Conservation (phyloP, 768 basidiomycete species). For the Calocybe indica region DNA sequence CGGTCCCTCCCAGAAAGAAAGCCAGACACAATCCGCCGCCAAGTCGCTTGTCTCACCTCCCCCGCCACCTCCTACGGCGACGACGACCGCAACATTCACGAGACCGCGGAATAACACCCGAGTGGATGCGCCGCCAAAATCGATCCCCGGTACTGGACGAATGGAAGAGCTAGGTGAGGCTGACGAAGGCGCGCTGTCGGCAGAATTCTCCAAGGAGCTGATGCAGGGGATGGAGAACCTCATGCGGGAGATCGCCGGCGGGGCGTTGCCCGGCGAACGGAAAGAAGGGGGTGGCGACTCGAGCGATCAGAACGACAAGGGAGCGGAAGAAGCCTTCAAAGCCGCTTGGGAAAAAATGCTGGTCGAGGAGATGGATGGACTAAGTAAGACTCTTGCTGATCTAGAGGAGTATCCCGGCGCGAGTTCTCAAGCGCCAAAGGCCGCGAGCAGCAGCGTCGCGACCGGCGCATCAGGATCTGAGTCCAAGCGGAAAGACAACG, state of each 20-base stretch:
- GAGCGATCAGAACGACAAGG: constrained; percentile 19
- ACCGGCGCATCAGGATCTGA: neutral
- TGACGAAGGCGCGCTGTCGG: constrained; percentile 34
- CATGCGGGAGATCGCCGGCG: constrained; percentile 39
- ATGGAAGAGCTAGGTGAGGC: constrained; percentile 12
- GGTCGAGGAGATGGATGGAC: constrained; percentile 52
- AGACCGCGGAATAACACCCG: constrained; percentile 45
- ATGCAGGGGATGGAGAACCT: constrained; percentile 45
- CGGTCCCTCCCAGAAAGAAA: constrained; percentile 12
- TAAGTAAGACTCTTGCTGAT: constrained; percentile 14
- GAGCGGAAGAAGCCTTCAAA: constrained; percentile 36
- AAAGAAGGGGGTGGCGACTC: constrained; percentile 17
- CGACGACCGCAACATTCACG: constrained; percentile 17
- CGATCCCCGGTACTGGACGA: constrained; percentile 27
- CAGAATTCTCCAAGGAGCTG: constrained; percentile 40
- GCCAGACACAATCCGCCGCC: constrained; percentile 6
- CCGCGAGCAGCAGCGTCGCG: neutral
- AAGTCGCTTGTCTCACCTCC: constrained; percentile 19
- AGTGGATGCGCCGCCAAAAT: constrained; percentile 34
- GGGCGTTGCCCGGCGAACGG: constrained; percentile 6
- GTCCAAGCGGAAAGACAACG: constrained; percentile 14
- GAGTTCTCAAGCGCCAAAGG: constrained; percentile 1
- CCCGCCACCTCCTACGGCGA: constrained; percentile 25
- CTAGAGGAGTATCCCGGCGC: constrained; percentile 11
- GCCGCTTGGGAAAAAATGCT: constrained; percentile 73